Evolutionary conservation across 2,329 filamentous ascomycete species (phyloP), one percentile per base, ranked within the genome.

Genomic region (Aspergillus versicolor): DNA sequence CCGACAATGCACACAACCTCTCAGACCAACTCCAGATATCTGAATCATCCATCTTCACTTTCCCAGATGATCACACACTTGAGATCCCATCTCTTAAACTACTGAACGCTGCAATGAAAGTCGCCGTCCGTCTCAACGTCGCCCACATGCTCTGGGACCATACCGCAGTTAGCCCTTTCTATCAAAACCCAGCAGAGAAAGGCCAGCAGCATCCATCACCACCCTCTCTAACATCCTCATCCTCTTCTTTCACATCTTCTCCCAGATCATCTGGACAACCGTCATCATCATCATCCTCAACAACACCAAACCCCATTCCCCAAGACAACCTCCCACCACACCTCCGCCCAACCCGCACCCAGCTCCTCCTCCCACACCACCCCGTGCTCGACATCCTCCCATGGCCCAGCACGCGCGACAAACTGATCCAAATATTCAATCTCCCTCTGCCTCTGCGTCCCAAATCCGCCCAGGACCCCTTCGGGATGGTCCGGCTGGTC

Each of bases 321-420:
- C 2, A 30, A 30, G 27, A 37, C 34, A 71, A 77, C 46, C 70
- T 85, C 7, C 81, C 81, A 2, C 45, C 55, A 13, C 75, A 79
- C 38, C 80, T 82, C 71, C 79, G 74, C 32, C 84, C 84, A 12
- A 85, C 82, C 0, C 53, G 70, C 9, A 73, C 77, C 0, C 84
- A 86, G 64, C 64, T 76, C 8, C 61, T 74, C 2, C 70, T 83
- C 13, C 79, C 81, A 1, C 84, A 86, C 60, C 84, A 86, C 61
- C 83, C 84, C 1, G 57, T 84, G 12, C 67, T 86, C 11, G 84
- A 87, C 65, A 70, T 85, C 27, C 68, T 86, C 1, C 84, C 83
- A 1, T 86, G 83, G 84, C 82, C 84, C 1, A 71, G 65, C 17
- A 79, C 81, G 37, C 75, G 83, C 7, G 80, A 84, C 59, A 79